Evolutionary conservation across 139 green algal genomes (phyloP), one percentile per base, ranked within the genome.

Genomic region (Chlorella sp.): DNA sequence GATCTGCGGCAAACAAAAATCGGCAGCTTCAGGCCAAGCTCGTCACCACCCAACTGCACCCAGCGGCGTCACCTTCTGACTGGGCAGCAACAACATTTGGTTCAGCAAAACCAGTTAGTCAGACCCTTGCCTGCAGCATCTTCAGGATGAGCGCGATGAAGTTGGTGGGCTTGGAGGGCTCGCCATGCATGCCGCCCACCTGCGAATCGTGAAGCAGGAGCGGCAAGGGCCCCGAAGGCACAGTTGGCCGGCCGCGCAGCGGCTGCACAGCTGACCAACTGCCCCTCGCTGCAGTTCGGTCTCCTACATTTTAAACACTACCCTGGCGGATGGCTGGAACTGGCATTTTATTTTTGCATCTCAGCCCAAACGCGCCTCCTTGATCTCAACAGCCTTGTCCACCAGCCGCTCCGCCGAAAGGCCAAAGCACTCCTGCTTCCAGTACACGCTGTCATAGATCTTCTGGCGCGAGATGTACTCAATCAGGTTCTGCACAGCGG

Each of bases 401-500:
- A 99, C 93, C n/a, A 99, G 72, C 5, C 88, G 89, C 84, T 99
- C 97, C 9, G 97, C 97, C 51, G 91, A 96, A 80, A 99, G 89
- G 5, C 93, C 97, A 86, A 99, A 99, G 90, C 97, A 99, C 54
- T 98, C 87, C 87, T 99, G 95, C 86, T 99, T 99, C 97, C 97
- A 99, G 88, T 98, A 99, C 1, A 93, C 84, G 6, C 90, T 94
- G 46, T 95, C 85, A 70, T 99, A 98, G n/a, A 99, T 96, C 83
- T 98, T 98, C 36, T 92, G 88, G 19, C 96, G 90, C 4, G 95
- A 84, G 81, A 98, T 98, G 72, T 98, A 96, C 88, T 98, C 96
- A 4, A 98, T 86, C 44, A 98, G 87, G 88, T 98, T 98, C 94
- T 98, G 92, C 36, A 16, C 11, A 20, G 13, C 9, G 16, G 51